phyloP scores from a whole-genome alignment of 2,329 filamentous ascomycete species.

The Beauveria medogensis region DNA sequence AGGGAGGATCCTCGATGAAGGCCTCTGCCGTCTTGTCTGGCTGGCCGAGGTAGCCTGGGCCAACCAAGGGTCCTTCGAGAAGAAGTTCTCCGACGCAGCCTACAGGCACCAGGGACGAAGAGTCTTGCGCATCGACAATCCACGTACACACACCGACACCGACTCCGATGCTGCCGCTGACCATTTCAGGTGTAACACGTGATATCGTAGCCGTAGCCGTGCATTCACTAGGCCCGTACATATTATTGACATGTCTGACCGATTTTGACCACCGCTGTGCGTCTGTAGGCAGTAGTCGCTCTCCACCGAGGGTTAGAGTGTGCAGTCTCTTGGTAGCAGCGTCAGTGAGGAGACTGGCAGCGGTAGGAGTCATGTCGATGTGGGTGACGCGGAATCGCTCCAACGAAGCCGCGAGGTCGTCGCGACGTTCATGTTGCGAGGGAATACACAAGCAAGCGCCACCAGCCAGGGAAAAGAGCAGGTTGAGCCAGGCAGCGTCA shows the following conservation, averaged over 20 bases:
- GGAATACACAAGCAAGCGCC: constrained; percentile 11
- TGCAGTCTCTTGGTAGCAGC: background rate
- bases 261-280: background rate
- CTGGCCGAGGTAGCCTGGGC: constrained; percentile 13
- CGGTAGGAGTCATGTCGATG: constrained; percentile 2
- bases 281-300: background rate
- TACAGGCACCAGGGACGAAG: constrained; percentile 10
- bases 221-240: constrained; percentile 6
- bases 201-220: background rate
- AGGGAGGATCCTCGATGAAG: constrained; percentile 14
- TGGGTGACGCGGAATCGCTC: constrained; percentile 9
- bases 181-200: background rate
- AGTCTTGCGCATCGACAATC: constrained; percentile 8
- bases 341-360: background rate
- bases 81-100: constrained; percentile 15
- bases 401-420: constrained; percentile 9
- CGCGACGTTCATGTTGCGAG: constrained; percentile 9
- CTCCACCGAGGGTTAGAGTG: background rate
- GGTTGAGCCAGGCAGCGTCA: constrained; percentile 8
- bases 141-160: constrained; percentile 2
- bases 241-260: constrained; percentile 1
- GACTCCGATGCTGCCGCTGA: constrained; percentile 8
- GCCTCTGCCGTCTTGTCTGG: constrained; percentile 14
- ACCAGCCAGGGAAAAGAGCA: background rate
- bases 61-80: constrained; percentile 14